Evolutionary conservation across 352 stramenopile species (phyloP), one percentile per base, ranked within the genome.

Genomic region (Phytophthora tentaculata): DNA sequence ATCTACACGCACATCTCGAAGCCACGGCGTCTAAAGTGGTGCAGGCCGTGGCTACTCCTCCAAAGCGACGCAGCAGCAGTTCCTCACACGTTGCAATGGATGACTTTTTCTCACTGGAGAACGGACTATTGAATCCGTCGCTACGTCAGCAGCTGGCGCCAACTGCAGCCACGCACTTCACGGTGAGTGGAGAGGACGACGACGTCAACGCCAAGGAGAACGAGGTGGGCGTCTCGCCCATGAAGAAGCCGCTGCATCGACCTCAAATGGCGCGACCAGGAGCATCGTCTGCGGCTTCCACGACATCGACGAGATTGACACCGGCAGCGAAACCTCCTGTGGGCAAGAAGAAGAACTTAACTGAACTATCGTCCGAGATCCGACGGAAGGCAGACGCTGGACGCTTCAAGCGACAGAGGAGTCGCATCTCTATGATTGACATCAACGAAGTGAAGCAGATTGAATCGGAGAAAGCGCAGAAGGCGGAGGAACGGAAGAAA

Each of bases 381-480:
- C 84, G 88, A 50, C 85, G 86, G 19, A 93, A 95, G 60, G 88
- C 88, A 6, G 88, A 95, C 55, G 85, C 84, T 0, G 88, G 88
- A 2, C 76, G 88, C 0, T 95, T 95, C 57, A 95, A 95, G 73
- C 78, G 88, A 35, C 84, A 95, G 63, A 79, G 88, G 9, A 94
- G 78, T 50, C 88, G 88, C 29, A 95, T 95, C 51, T 95, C 88
- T 5, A 91, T 95, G 84, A 95, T 95, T 61, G 88, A 95, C 58
- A 82, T 95, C 29, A 89, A 95, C 20, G 88, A 95, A 55, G 84
- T 95, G 7, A 95, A 95, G 71, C 88, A 95, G 71, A 95, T 95
- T 54, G 86, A 94, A 56, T 86, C 81, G 17, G 88, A 95, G 53
- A 95, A 95, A 58, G 88, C 85, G 16, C 84, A 88, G 43, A 93